Conservation (phyloP, 164 flowering plant genomes). For the Berberis thunbergii region DNA sequence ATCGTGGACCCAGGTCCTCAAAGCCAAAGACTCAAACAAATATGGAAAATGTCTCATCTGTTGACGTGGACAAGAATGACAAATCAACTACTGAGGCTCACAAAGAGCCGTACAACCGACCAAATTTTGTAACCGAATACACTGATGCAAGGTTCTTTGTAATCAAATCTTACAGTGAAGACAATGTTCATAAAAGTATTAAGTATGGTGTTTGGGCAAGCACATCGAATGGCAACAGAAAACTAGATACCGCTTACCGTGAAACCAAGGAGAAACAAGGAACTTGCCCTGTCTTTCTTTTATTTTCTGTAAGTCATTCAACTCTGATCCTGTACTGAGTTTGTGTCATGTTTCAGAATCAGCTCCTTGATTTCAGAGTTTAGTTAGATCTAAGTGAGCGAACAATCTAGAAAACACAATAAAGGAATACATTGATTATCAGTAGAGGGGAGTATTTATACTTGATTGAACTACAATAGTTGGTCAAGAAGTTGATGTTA, state of each 20-base stretch:
- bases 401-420: too few relatives aligned
- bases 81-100: conserved; percentile 21
- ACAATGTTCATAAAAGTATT: conserved; percentile 89
- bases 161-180: conserved; percentile 94
- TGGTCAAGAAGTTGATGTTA: too few relatives aligned
- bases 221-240: conserved; percentile 82
- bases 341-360: not conserved
- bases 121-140: conserved; percentile 61
- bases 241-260: conserved; percentile 71
- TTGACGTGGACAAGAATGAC: conserved; percentile 26
- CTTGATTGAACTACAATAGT: too few relatives aligned
- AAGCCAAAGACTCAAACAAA: conserved; percentile 50
- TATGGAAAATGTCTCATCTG: conserved; percentile 34
- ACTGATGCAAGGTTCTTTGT: conserved; percentile 75
- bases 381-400: too few relatives aligned
- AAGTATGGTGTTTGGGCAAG: conserved; percentile 96
- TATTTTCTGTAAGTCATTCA: conserved; percentile 61
- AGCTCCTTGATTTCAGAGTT: too few relatives aligned
- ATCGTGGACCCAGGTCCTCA: conserved; percentile 83
- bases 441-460: too few relatives aligned
- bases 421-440: too few relatives aligned
- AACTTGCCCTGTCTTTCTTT: conserved; percentile 63
- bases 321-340: not conserved
- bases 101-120: conserved; percentile 36
- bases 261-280: conserved; percentile 55